Conservation (phyloP, 768 basidiomycete species). For the Leccinum disarticulatum region DNA sequence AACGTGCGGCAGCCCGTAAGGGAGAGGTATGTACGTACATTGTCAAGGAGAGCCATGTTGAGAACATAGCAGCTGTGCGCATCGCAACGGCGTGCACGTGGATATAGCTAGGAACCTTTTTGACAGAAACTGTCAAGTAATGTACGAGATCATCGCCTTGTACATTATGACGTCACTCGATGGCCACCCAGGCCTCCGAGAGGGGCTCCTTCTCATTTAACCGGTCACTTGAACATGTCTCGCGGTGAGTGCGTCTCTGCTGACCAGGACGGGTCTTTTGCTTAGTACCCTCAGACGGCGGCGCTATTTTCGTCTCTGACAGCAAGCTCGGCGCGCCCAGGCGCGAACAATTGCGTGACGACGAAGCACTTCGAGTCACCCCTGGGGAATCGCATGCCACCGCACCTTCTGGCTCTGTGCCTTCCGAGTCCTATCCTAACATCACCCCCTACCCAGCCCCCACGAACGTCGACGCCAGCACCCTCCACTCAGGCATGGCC, state of each 20-base stretch:
- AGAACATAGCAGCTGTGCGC: neutral
- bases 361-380: neutral
- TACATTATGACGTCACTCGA: neutral
- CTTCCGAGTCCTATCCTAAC: neutral
- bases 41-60: neutral
- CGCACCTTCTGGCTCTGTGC: neutral
- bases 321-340: neutral
- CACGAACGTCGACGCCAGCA: neutral
- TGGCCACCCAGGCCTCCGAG: neutral
- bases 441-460: neutral
- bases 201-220: neutral
- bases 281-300: neutral
- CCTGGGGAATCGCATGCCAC: neutral
- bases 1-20: neutral
- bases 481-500: neutral
- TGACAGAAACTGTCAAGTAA: neutral
- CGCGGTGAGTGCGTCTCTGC: neutral
- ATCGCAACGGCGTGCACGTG: neutral
- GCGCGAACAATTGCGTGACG: neutral
- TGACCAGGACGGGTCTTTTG: neutral
- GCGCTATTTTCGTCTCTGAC: slow-evolving; percentile 7
- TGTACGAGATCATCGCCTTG: neutral
- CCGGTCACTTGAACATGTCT: neutral
- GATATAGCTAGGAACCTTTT: neutral
- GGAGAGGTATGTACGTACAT: neutral